Conservation (phyloP, 768 basidiomycete genomes). For the Pulveroboletus sp. region DNA sequence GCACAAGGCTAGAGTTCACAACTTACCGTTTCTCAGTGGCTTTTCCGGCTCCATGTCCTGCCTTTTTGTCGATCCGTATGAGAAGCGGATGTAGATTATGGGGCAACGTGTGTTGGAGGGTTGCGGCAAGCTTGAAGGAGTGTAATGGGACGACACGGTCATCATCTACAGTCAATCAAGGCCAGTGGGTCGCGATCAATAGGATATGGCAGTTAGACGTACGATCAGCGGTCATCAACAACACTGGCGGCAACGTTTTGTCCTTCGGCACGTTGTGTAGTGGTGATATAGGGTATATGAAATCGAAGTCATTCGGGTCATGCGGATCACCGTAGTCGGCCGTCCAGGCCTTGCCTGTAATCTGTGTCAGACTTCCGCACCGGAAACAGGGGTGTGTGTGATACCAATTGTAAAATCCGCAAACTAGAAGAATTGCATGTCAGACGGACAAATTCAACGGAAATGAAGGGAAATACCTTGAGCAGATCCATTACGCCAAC, state of each 20-base stretch:
- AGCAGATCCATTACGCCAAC: conserved; percentile 80
- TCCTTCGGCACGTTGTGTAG: conserved; percentile 70
- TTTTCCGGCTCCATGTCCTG: conserved; percentile 80
- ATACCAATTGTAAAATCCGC: conserved; percentile 72
- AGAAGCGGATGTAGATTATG: conserved; percentile 71
- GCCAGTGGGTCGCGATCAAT: conserved; percentile 2
- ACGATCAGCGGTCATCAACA: conserved; percentile 85
- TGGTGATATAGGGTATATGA: conserved; percentile 75
- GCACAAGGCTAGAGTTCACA: not conserved
- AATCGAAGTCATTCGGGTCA: conserved; percentile 76
- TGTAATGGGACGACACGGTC: conserved; percentile 86
- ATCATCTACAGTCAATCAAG: conserved; percentile 48
- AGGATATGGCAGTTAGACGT: conserved; percentile 27
- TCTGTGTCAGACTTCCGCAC: conserved; percentile 6
- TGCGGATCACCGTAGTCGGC: conserved; percentile 78
- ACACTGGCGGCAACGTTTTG: conserved; percentile 59
- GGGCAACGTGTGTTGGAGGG: conserved; percentile 62
- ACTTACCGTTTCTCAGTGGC: conserved; percentile 62
- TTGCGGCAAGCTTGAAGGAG: conserved; percentile 79
- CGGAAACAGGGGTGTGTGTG: not conserved
- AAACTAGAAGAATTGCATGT: conserved; percentile 41
- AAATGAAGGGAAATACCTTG: conserved; percentile 43
- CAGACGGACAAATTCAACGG: not conserved
- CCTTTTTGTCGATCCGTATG: conserved; percentile 73
- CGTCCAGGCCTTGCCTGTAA: conserved; percentile 66